Conservation (phyloP, 2,329 filamentous ascomycete species). For the Hortaea werneckii region DNA sequence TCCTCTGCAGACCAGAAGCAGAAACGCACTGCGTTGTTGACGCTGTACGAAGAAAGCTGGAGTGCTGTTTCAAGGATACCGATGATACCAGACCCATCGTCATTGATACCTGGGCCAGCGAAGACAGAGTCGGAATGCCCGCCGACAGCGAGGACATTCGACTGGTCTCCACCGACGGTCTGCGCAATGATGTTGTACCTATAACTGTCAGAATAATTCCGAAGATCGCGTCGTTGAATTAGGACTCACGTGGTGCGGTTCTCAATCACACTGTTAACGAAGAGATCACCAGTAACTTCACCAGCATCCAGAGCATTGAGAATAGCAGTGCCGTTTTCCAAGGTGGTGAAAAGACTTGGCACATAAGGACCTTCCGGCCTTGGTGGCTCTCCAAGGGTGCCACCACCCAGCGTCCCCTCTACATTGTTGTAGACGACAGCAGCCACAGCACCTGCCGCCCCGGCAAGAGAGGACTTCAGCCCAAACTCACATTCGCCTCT, state of each 20-base stretch:
- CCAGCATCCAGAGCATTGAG: background rate
- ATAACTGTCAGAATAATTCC: background rate
- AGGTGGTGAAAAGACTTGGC: background rate
- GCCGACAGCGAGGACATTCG: constrained; percentile 50
- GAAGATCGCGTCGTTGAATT: background rate
- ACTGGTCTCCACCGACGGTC: constrained; percentile 47
- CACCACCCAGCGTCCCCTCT: background rate
- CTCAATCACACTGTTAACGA: background rate
- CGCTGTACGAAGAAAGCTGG: constrained; percentile 58
- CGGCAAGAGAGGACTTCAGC: too few species aligned
- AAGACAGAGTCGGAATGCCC: constrained; percentile 47
- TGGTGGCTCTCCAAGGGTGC: background rate
- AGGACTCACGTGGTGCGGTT: background rate
- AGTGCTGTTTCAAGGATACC: constrained; percentile 50
- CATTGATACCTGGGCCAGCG: constrained; percentile 53
- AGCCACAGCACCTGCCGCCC: too few species aligned
- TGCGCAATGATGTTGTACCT: constrained; percentile 51
- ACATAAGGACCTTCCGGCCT: background rate
- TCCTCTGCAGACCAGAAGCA: constrained; percentile 56
- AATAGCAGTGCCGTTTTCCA: background rate
- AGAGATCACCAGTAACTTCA: background rate
- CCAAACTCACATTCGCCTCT: too few species aligned
- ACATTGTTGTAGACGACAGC: too few species aligned
- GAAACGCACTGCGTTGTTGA: constrained; percentile 61
- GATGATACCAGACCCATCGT: constrained; percentile 61